Base-by-base conservation (phyloP, 208 protist genomes). In the Leishmania tropica region DNA sequence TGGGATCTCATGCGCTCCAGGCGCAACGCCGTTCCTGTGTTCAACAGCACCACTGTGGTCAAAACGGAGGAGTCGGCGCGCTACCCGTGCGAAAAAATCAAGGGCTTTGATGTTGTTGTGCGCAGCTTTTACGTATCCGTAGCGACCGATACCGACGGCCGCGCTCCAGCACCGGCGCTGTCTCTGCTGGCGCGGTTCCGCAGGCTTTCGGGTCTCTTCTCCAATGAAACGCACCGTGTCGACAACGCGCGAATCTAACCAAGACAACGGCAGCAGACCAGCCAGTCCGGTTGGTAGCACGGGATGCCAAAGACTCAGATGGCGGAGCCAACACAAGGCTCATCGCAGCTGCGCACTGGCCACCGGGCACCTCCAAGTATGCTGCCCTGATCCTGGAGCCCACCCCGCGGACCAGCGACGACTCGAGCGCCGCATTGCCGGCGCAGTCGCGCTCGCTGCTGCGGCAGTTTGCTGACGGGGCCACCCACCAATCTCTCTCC, bases 401-500 rank as follows among this genome's bases (percentile, higher is more conserved):
- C n/a, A 79, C 79, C 60, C 31, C 73, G 21, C 73, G 24, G 15
- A 31, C 73, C 24, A 62, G 73, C 53, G 11, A 17, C 73, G 51
- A 58, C 51, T 54, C 53, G 31, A 45, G 75, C 24, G 75, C 56
- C 6, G 21, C 42, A 47, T 35, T 40, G 10, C 45, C 28, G 35
- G 60, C n/a, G 54, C 31, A 48, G 48, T 78, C 83, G 54, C 78
- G 74, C 37, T 83, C 81, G 54, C 65, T 85, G 45, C 83, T 96
- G 60, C 90, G 85, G 1, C 77, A 82, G 62, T 75, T 94, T 17
- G 86, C 87, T 0, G 92, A 97, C 80, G 67, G 80, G n/a, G 85
- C 87, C 31, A 97, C 94, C 21, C 87, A 95, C 72, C 94, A 97
- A 75, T 94, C 94, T 1, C 85, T 97, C 53, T 86, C 95, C 53